A percentile compares a stretch with the other conserved stretches of the same genome.
These are phyloP conservation scores for Starmerella stellata DNA, from an alignment of 805 yeast genomes.

Conservation along the genomic window DNA sequence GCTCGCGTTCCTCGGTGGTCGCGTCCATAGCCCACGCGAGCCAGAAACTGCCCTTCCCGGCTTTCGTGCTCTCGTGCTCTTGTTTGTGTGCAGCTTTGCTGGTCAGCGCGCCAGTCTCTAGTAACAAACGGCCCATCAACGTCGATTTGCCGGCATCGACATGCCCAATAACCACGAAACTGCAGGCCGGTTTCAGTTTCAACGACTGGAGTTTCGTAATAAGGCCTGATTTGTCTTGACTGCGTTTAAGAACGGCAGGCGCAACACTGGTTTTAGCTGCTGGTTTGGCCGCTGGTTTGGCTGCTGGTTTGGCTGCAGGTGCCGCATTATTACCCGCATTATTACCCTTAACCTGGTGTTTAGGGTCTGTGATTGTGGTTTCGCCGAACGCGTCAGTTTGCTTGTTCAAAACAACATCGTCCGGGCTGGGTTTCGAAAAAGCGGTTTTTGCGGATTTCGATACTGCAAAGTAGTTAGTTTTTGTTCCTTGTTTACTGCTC, in stretches of 20 bases:
- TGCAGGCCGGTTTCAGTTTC: slow-evolving; percentile 9
- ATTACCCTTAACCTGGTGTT: too few relatives aligned
- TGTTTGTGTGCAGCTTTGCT: slow-evolving; percentile 44
- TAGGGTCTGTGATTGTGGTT: too few relatives aligned
- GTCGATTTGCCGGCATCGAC: slow-evolving; percentile 79
- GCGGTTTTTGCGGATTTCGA: slow-evolving; percentile 30
- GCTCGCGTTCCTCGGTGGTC: slow-evolving; percentile 49
- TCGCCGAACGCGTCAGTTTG: slow-evolving; percentile 26
- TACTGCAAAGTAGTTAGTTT: slow-evolving; percentile 18
- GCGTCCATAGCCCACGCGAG: slow-evolving; percentile 78
- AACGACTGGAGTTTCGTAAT: slow-evolving; percentile 37
- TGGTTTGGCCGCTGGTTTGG: background rate
- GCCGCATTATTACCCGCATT: too few relatives aligned
- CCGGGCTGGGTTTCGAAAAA: slow-evolving; percentile 52
- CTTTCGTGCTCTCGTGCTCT: slow-evolving; percentile 43
- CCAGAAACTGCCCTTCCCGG: slow-evolving; percentile 65
- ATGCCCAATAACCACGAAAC: slow-evolving; percentile 68
- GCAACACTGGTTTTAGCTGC: background rate
- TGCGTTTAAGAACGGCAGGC: background rate
- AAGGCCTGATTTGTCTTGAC: slow-evolving; percentile 1
- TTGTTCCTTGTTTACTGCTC: too few relatives aligned
- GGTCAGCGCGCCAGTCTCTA: slow-evolving; percentile 50
- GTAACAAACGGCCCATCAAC: slow-evolving; percentile 52
- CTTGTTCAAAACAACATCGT: slow-evolving; percentile 46
- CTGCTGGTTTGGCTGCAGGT: background rate